Evolutionary conservation across 169 alveolate genomes (phyloP).

Genomic region (Plasmodium ovale): DNA sequence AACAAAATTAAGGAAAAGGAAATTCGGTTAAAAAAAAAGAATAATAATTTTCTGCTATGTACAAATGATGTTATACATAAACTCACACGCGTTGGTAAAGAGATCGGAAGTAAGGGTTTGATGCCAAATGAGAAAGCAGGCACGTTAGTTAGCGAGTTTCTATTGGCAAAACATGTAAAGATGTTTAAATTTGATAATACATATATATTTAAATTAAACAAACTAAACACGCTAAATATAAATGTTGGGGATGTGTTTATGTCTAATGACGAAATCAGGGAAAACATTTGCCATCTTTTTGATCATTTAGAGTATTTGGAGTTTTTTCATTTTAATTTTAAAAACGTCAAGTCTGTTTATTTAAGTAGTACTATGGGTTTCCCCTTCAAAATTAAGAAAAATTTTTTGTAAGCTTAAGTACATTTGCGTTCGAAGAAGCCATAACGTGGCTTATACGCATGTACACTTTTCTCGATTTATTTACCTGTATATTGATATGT

Average conservation of each 20-base stretch:
- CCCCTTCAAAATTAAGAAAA: constrained; percentile 67
- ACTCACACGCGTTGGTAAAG: constrained; percentile 79
- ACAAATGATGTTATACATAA: constrained; percentile 83
- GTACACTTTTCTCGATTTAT: too few species aligned
- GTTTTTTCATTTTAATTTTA: constrained; percentile 65
- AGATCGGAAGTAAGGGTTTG: constrained; percentile 80
- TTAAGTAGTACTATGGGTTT: constrained; percentile 74
- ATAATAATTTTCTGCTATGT: constrained; percentile 81
- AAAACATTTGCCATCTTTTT: constrained; percentile 73
- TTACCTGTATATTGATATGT: too few species aligned
- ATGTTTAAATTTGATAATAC: constrained; percentile 67
- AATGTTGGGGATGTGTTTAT: constrained; percentile 87
- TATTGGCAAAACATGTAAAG: constrained; percentile 56
- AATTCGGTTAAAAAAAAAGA: constrained; percentile 74
- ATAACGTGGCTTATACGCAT: too few species aligned
- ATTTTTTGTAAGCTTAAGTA: too few species aligned
- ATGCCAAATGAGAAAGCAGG: constrained; percentile 85
- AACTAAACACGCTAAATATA: constrained; percentile 83
- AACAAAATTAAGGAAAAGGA: constrained; percentile 69
- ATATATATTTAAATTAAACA: constrained; percentile 79
- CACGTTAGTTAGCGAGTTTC: constrained; percentile 77
- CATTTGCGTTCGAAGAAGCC: too few species aligned
- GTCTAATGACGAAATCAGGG: constrained; percentile 84
- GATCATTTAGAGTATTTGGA: constrained; percentile 58
- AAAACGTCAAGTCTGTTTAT: constrained; percentile 41